Conservation (phyloP, 805 yeast species). For the Candida manassasensis region DNA sequence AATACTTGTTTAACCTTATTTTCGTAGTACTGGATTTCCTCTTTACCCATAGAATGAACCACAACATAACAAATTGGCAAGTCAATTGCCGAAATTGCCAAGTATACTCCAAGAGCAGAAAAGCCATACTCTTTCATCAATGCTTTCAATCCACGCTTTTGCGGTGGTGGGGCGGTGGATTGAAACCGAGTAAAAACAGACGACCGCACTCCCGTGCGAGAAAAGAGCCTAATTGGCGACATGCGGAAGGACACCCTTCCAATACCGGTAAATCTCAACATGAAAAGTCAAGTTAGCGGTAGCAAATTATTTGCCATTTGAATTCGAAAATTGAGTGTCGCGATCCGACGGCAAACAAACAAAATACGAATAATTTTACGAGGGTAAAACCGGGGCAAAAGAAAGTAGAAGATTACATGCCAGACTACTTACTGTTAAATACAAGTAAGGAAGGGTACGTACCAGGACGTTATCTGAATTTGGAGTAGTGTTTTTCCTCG, state of each 20-base stretch:
- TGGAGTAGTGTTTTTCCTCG: constrained; percentile 71
- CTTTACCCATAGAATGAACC: constrained; percentile 87
- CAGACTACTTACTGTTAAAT: no score
- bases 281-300: no score
- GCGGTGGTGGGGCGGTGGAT: constrained; percentile 14
- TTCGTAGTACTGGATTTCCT: constrained; percentile 65
- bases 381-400: no score
- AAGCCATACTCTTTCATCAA: constrained; percentile 85
- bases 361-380: no score
- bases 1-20: constrained; percentile 53
- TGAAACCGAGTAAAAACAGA: constrained; percentile 14
- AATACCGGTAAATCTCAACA: constrained; percentile 6
- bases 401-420: no score
- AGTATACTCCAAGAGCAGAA: constrained; percentile 82
- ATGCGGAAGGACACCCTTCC: constrained; percentile 2
- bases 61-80: constrained; percentile 75
- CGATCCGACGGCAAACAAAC: no score
- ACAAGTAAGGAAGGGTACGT: no score
- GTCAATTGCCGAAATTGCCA: constrained; percentile 69
- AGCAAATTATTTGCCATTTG: no score
- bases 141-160: constrained; percentile 50
- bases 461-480: constrained; percentile 37
- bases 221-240: constrained; percentile 3
- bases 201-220: constrained; percentile 2
- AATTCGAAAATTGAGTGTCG: no score